A percentile compares a stretch with the other conserved stretches of the same genome.
Conservation (phyloP, 2,329 filamentous ascomycete species). For the Ophiostoma sp. region DNA sequence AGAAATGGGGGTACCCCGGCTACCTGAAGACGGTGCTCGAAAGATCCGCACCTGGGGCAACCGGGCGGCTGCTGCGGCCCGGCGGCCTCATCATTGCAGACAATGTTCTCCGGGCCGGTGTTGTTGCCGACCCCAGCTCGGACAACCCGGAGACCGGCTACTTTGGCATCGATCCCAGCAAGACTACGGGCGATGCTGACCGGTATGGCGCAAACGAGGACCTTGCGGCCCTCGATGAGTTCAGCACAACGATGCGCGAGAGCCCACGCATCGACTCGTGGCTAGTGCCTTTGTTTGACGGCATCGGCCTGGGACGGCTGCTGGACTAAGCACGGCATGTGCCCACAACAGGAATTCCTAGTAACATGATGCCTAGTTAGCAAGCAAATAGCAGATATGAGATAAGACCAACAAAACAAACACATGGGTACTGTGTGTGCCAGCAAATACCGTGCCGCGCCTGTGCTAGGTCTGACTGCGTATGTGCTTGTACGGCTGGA, state of each 20-base stretch:
- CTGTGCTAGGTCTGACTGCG: background rate
- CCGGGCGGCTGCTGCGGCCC: slow-evolving; percentile 41
- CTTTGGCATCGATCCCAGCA: background rate
- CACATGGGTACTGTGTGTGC: background rate
- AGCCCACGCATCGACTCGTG: slow-evolving; percentile 35
- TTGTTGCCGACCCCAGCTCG: slow-evolving; percentile 40
- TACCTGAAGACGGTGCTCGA: slow-evolving; percentile 45
- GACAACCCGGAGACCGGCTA: slow-evolving; percentile 31
- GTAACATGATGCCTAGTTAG: background rate
- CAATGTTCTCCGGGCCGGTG: slow-evolving; percentile 46
- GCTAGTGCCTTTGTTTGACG: slow-evolving; percentile 38
- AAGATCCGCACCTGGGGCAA: slow-evolving; percentile 37
- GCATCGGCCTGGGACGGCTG: slow-evolving; percentile 33
- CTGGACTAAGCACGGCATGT: slow-evolving; percentile 24
- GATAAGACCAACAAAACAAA: background rate
- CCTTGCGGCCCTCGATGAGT: slow-evolving; percentile 31
- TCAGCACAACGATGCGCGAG: slow-evolving; percentile 34
- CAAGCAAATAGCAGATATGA: background rate
- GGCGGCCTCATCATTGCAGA: slow-evolving; percentile 51
- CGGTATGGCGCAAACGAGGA: slow-evolving; percentile 21
- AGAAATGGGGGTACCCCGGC: slow-evolving; percentile 47
- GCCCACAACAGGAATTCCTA: no score
- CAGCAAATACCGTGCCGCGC: slow-evolving; percentile 4
- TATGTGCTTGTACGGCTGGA: background rate
- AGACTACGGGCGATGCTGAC: slow-evolving; percentile 1